Base-by-base conservation (phyloP, 768 basidiomycete genomes). In the Botryobasidium botryosum region DNA sequence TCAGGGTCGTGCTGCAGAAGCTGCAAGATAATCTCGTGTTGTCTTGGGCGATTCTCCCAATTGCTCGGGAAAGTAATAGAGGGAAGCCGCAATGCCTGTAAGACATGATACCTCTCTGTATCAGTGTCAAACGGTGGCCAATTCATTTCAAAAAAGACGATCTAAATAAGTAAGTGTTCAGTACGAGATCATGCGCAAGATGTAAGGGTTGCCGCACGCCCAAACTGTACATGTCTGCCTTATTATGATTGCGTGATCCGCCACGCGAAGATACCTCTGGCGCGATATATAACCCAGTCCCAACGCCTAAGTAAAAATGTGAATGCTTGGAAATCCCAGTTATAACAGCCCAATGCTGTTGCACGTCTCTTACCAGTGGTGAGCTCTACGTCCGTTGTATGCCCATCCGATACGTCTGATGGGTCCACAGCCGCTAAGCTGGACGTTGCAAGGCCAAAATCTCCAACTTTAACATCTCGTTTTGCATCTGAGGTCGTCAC, bases 101-200 rank as follows among this genome's bases (percentile, higher is more conserved):
- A 68, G 18, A 90, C 86, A 1, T 71, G 75, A 31, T 83, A 81
- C 18, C 90, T 75, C 55, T 96, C 90, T 17, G 82, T 70, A 1
- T 74, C 77, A 0, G 90, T 94, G 8, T 71, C 64, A 61, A 94
- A 87, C 15, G 49, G 64, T 55, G 60, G 53, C 49, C 79, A 85
- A 59, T 86, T 90, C 88, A 94, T 92, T 64, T 96, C 91, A 55
- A 96, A 94, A 61, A 94, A 94, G 12, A 94, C 90, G 51, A 96
- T 77, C 85, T 90, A 50, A n/a, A 17, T 7, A 35, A 31, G 36
- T 17, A 20, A 28, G 7, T 17, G 27, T 10, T 17, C 20, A 27
- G 21, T 1, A 1, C 3, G 44, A 15, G 10, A 13, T 10, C 23
- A 6, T 8, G 32, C 25, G 5, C 12, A 23, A 29, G n/a, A 27